Conservation (phyloP, 2,329 filamentous ascomycete genomes). For the Colletotrichum salicis region DNA sequence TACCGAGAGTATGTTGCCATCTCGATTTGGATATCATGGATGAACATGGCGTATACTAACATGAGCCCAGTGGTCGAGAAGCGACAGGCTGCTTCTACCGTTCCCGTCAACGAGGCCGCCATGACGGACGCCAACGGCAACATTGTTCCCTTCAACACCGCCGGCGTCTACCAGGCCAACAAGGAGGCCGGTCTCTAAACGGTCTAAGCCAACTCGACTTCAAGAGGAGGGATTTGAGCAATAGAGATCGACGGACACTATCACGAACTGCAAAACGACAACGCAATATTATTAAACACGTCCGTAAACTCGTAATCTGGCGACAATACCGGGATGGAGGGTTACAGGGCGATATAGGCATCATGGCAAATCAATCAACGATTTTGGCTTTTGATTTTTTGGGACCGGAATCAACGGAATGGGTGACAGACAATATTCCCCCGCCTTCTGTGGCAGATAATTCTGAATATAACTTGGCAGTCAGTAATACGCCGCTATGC, state of each 20-base stretch:
- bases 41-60: constrained; percentile 16
- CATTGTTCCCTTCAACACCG: constrained; percentile 56
- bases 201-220: background rate
- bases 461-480: constrained; percentile 27
- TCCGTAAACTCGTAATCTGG: constrained; percentile 24
- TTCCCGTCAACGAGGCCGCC: constrained; percentile 52
- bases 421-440: constrained; percentile 22
- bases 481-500: background rate
- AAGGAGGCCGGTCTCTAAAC: constrained; percentile 49
- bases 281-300: constrained; percentile 11
- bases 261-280: constrained; percentile 19
- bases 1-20: constrained; percentile 30
- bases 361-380: constrained; percentile 26
- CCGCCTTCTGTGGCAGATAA: constrained; percentile 28
- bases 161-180: constrained; percentile 54
- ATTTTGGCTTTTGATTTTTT: constrained; percentile 19
- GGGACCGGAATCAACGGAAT: constrained; percentile 13
- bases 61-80: constrained; percentile 44
- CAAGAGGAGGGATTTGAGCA: constrained; percentile 11
- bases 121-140: constrained; percentile 60
- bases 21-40: background rate
- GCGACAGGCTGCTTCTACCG: constrained; percentile 43
- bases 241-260: background rate
- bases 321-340: constrained; percentile 14
- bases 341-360: constrained; percentile 23